Evolutionary conservation across 305 asterid genomes (phyloP).

Genomic region (Galium porrigens): DNA sequence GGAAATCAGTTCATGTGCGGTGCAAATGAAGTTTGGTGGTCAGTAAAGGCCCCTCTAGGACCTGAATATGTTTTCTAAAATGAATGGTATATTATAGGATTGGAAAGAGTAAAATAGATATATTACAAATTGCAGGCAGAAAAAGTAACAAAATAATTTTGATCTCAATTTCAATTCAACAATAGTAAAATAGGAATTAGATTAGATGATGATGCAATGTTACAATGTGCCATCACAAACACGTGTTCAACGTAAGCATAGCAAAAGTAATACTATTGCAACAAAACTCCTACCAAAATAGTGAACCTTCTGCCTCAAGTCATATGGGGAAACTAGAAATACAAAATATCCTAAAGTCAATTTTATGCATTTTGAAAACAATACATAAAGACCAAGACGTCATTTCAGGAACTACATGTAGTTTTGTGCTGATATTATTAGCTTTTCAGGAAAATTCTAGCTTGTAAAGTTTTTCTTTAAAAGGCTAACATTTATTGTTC

Average conservation of each 20-base stretch:
- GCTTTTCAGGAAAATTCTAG: background rate
- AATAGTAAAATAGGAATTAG: background rate
- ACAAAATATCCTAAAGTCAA: background rate
- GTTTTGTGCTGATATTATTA: background rate
- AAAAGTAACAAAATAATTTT: background rate
- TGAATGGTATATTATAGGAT: background rate
- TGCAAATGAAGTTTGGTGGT: slow-evolving; percentile 4
- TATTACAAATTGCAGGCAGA: slow-evolving; percentile 3
- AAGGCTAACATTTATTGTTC: background rate
- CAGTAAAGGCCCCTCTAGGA: slow-evolving; percentile 7
- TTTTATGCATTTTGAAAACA: background rate
- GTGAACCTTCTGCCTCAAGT: background rate
- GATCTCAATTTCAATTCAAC: slow-evolving; percentile 6
- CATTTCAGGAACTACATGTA: no score
- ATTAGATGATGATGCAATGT: slow-evolving; percentile 1
- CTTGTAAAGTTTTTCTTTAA: background rate
- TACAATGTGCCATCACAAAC: background rate
- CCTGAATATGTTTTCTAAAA: background rate
- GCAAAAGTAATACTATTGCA: background rate
- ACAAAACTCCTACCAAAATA: background rate
- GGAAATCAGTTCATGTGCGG: background rate
- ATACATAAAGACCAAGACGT: background rate
- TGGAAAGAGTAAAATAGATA: slow-evolving; percentile 2
- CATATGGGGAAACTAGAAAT: slow-evolving; percentile 1
- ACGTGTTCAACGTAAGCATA: background rate